Evolutionary conservation across 169 alveolate species (phyloP).

Genomic region (Eimeria acervulina): DNA sequence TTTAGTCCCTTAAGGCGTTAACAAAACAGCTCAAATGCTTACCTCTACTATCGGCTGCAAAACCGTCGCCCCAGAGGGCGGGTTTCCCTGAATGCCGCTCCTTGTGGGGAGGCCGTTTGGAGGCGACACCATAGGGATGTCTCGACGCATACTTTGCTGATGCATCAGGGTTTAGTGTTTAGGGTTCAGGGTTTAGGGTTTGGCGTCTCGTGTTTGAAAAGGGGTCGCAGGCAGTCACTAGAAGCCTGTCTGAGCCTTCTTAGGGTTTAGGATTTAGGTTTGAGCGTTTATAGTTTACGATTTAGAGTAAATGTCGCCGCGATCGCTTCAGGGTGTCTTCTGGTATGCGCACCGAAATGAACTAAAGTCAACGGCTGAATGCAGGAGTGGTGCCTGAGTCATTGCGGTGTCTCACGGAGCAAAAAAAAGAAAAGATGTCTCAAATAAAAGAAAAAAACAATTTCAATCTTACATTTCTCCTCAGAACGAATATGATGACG

Average conservation of each 20-base stretch:
- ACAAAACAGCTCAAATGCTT: too few species aligned
- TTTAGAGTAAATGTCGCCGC: too few species aligned
- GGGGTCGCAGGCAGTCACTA: too few species aligned
- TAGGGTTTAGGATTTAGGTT: background rate
- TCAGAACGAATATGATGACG: background rate
- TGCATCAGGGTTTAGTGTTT: background rate
- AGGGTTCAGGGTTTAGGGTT: background rate
- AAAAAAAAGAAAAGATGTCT: background rate
- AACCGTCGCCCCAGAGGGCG: slow-evolving; percentile 57
- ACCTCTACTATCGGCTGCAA: slow-evolving; percentile 56
- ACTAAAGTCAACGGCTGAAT: background rate
- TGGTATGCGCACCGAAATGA: background rate
- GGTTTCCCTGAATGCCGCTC: slow-evolving; percentile 43
- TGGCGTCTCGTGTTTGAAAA: background rate
- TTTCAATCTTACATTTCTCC: background rate
- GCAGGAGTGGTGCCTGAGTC: background rate
- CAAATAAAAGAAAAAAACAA: background rate
- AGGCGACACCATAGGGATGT: background rate
- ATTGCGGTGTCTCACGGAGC: background rate
- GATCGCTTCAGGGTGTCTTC: too few species aligned
- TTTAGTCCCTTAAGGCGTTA: too few species aligned
- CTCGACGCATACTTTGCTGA: background rate
- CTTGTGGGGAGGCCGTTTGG: background rate
- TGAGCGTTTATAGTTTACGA: background rate
- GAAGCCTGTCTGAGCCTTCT: too few species aligned